Conservation (phyloP, 495 filamentous ascomycete genomes). For the Cercophora scortea region DNA sequence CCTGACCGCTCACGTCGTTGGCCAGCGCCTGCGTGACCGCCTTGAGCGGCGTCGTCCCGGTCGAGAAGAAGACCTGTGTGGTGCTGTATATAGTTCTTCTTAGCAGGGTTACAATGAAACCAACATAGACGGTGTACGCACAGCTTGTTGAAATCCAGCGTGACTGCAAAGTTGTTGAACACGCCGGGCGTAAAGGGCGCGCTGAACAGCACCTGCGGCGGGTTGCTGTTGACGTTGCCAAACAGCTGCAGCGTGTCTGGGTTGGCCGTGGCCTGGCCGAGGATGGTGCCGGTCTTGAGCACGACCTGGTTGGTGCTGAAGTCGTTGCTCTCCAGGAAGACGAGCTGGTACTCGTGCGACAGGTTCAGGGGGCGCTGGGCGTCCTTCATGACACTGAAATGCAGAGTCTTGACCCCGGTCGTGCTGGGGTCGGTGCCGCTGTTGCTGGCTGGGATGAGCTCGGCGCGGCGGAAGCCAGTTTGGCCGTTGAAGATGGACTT, state of each 20-base stretch:
- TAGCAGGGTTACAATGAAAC: neutral
- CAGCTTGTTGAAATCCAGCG: conserved; percentile 34
- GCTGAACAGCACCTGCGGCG: conserved; percentile 29
- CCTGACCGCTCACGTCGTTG: conserved; percentile 37
- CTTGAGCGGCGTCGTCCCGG: conserved; percentile 20
- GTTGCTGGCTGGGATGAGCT: conserved; percentile 37
- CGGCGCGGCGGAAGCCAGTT: conserved; percentile 40
- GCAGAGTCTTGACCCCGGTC: conserved; percentile 36
- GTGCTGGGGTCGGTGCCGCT: conserved; percentile 37
- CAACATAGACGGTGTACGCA: conserved; percentile 6
- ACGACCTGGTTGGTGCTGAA: conserved; percentile 42
- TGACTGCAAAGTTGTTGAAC: conserved; percentile 43
- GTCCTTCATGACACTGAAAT: conserved; percentile 42
- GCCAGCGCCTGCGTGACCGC: conserved; percentile 21
- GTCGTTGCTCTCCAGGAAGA: conserved; percentile 38
- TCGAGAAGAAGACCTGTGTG: conserved; percentile 33
- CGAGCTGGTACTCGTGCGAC: conserved; percentile 43
- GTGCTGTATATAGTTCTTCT: conserved; percentile 18
- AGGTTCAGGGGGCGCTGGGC: conserved; percentile 32
- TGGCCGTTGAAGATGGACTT: conserved; percentile 43
- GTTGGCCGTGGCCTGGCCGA: conserved; percentile 23
- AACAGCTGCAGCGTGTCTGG: conserved; percentile 31
- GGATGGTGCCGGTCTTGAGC: conserved; percentile 39
- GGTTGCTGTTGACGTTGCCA: conserved; percentile 27
- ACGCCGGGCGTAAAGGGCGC: conserved; percentile 24